phyloP scores from a whole-genome alignment of 495 filamentous ascomycete genomes.

The Sporormia fimetaria region DNA sequence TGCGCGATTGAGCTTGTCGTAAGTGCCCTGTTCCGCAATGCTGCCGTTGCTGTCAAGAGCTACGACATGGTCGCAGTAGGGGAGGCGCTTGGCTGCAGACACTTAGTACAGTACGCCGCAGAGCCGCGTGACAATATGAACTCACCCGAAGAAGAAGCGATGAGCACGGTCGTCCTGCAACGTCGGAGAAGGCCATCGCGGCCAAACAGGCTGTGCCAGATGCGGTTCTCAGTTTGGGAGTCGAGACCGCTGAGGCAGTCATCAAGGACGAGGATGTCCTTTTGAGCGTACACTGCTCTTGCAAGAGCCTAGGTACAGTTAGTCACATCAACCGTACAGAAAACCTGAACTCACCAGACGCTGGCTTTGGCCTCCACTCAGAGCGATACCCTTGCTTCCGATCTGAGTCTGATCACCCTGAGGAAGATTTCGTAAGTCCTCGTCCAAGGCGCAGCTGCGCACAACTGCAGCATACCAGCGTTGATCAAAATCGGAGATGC shows the following conservation, averaged over 20 bases:
- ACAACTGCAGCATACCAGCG: conserved; percentile 51
- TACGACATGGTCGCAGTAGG: conserved; percentile 38
- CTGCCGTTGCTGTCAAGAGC: conserved; percentile 33
- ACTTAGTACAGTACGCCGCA: neutral
- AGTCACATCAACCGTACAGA: conserved; percentile 1
- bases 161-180: conserved; percentile 40
- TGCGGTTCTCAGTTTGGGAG: conserved; percentile 46
- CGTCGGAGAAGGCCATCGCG: conserved; percentile 40
- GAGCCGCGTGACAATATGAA: conserved; percentile 2
- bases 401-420: conserved; percentile 47
- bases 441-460: conserved; percentile 50
- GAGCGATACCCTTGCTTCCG: conserved; percentile 51
- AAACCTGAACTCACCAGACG: conserved; percentile 37
- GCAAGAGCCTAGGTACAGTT: conserved; percentile 38
- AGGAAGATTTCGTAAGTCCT: conserved; percentile 35
- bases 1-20: conserved; percentile 27
- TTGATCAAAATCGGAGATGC: conserved; percentile 43
- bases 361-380: conserved; percentile 59
- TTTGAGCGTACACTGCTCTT: conserved; percentile 46
- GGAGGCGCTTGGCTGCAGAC: conserved; percentile 31
- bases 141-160: conserved; percentile 41
- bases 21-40: conserved; percentile 38
- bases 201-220: conserved; percentile 45
- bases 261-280: conserved; percentile 45
- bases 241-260: conserved; percentile 54